phyloP scores from a whole-genome alignment of 345 rosid genomes.

The Eucalyptus cloeziana region DNA sequence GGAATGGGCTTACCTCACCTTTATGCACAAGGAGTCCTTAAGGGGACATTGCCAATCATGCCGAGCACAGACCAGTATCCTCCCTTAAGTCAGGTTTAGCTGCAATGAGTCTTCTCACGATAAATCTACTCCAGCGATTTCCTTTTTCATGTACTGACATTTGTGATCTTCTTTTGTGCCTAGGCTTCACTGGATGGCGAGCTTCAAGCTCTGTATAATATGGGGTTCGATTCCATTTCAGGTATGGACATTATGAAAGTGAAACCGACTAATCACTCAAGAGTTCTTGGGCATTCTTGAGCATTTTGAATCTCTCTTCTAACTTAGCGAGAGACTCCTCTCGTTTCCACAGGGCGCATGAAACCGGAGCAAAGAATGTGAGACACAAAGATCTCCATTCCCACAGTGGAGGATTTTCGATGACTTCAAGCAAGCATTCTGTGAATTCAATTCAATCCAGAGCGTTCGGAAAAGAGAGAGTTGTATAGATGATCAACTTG shows the following conservation, averaged over 20 bases:
- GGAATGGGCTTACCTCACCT: constrained; percentile 31
- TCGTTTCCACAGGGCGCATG: neutral
- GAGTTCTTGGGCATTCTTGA: constrained; percentile 11
- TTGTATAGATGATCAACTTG: constrained; percentile 45
- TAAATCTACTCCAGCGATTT: neutral
- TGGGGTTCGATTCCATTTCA: constrained; percentile 64
- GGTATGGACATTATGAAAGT: constrained; percentile 44
- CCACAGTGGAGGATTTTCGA: neutral
- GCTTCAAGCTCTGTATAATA: constrained; percentile 59
- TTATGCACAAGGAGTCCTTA: constrained; percentile 26
- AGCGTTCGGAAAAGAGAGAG: neutral
- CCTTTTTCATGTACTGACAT: neutral
- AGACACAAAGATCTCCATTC: neutral
- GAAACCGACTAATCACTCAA: constrained; percentile 14
- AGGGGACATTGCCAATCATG: constrained; percentile 32
- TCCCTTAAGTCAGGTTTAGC: constrained; percentile 44
- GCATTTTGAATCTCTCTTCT: neutral
- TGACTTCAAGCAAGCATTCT: neutral
- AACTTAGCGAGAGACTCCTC: neutral
- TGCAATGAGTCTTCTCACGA: neutral
- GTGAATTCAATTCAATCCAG: neutral
- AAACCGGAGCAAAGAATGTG: neutral
- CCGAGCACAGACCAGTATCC: constrained; percentile 43
- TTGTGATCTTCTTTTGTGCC: neutral
- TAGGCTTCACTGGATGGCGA: constrained; percentile 56